phyloP scores from a whole-genome alignment of 257 asterid genomes.

The Solanum clarkiae region DNA sequence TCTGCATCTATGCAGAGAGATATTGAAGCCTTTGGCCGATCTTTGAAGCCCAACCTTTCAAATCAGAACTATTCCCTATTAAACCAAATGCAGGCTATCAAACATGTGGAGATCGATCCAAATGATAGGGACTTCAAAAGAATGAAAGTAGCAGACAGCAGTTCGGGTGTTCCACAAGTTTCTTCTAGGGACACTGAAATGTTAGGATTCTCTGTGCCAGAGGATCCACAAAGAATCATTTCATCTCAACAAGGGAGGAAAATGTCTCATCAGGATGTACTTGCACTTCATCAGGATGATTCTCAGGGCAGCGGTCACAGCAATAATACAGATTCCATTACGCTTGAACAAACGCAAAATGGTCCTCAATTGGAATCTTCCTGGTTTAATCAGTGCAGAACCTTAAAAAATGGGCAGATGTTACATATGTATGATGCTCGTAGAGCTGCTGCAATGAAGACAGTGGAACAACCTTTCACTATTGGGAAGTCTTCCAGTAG shows the following conservation, averaged over 20 bases:
- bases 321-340: slow-evolving; percentile 7
- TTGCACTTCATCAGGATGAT: slow-evolving; percentile 14
- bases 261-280: slow-evolving; percentile 28
- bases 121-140: slow-evolving; percentile 47
- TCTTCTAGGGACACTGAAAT: slow-evolving; percentile 34
- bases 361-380: slow-evolving; percentile 80
- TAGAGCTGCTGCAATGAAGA: slow-evolving; percentile 14
- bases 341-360: slow-evolving; percentile 21
- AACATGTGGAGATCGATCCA: slow-evolving; percentile 43
- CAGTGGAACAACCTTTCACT: slow-evolving; percentile 27
- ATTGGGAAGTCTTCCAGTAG: slow-evolving; percentile 28
- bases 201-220: slow-evolving; percentile 25
- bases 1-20: slow-evolving; percentile 48
- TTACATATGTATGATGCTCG: slow-evolving; percentile 28
- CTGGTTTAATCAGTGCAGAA: slow-evolving; percentile 63
- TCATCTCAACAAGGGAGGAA: slow-evolving; percentile 42
- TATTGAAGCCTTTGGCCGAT: slow-evolving; percentile 77
- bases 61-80: slow-evolving; percentile 37
- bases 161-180: slow-evolving; percentile 26
- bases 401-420: slow-evolving; percentile 45
- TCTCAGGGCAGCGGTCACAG: slow-evolving; percentile 11
- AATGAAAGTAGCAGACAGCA: slow-evolving; percentile 41
- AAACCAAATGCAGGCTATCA: slow-evolving; percentile 43
- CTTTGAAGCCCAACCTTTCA: slow-evolving; percentile 48
- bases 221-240: slow-evolving; percentile 18